phyloP scores from a whole-genome alignment of 345 rosid genomes.

The Pistacia vera region DNA sequence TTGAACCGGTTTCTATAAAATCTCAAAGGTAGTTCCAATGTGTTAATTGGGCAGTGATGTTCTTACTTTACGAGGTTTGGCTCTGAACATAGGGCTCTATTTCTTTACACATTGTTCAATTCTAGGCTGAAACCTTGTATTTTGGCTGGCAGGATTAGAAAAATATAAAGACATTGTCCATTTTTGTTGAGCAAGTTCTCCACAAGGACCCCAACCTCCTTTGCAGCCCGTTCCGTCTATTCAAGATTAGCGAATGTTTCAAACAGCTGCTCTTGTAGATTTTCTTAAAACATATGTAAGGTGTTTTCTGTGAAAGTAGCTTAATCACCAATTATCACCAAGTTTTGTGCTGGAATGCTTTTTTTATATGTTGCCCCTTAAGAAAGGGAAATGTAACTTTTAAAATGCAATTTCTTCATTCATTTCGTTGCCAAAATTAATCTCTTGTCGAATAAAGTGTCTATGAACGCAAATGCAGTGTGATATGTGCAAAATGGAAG shows the following conservation, averaged over 20 bases:
- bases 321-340: background rate
- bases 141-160: constrained; percentile 3
- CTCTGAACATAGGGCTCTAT: background rate
- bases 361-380: no score
- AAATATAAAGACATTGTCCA: background rate
- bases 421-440: no score
- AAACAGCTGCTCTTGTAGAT: background rate
- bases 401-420: no score
- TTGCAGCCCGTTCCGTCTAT: background rate
- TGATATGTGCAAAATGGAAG: background rate
- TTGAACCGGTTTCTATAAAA: background rate
- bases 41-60: background rate
- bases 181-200: background rate
- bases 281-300: background rate
- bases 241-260: background rate
- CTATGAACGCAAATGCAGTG: background rate
- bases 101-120: background rate
- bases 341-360: background rate
- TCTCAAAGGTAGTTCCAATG: background rate
- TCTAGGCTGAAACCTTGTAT: background rate
- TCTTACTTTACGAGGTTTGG: constrained; percentile 1
- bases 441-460: no score
- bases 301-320: background rate
- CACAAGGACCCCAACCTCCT: background rate
- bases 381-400: no score